Evolutionary conservation across 345 rosid species (phyloP).

Genomic region (Dipteronia sinensis): DNA sequence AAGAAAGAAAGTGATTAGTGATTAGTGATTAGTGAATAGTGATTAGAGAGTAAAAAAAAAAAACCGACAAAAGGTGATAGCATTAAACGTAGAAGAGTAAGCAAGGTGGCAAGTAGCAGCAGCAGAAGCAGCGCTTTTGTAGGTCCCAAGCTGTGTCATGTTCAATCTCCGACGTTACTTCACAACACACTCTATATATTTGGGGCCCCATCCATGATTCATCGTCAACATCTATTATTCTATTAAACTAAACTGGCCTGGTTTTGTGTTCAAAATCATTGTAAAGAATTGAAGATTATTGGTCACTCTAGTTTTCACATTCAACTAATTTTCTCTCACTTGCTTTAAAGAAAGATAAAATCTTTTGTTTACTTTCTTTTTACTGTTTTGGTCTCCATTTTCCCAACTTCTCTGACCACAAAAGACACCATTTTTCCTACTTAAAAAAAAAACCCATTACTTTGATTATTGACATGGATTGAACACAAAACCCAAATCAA

Average conservation of each 20-base stretch:
- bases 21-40: background rate
- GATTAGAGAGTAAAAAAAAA: no score
- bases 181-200: background rate
- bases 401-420: conserved; percentile 66
- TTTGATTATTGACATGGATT: background rate
- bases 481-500: no score
- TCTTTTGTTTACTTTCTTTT: conserved; percentile 28
- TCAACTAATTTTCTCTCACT: background rate
- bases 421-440: conserved; percentile 37
- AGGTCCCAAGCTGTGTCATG: conserved; percentile 34
- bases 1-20: no score
- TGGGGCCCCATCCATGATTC: background rate
- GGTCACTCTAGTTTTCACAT: background rate
- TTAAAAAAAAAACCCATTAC: background rate
- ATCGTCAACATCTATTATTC: conserved; percentile 20
- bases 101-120: background rate
- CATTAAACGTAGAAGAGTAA: conserved; percentile 5
- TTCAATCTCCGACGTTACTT: conserved; percentile 28
- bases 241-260: no score
- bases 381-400: conserved; percentile 63
- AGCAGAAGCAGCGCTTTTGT: conserved; percentile 31
- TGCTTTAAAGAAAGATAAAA: conserved; percentile 27
- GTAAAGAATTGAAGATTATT: background rate
- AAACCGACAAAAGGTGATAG: conserved; percentile 27
- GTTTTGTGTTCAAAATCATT: no score